A percentile compares a stretch with the other conserved stretches of the same genome.
phyloP scores from a whole-genome alignment of 1,284 basidiomycete species.

The Microbotryum intermedium region DNA sequence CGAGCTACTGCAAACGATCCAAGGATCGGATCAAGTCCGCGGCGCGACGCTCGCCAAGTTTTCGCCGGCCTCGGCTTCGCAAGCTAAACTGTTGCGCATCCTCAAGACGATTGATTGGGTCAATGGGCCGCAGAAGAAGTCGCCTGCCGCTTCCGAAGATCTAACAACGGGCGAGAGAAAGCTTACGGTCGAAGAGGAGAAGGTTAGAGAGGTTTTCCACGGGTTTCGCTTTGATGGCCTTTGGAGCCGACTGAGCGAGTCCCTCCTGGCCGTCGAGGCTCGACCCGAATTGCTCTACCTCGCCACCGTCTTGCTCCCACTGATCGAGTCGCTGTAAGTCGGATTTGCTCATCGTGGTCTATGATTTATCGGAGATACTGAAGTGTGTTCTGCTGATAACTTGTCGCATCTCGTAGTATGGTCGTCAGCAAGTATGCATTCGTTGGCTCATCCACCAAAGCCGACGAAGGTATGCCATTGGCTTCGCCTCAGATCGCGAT shows the following conservation, averaged over 20 bases:
- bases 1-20: slow-evolving; percentile 58
- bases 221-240: slow-evolving; percentile 76
- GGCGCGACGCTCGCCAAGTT: slow-evolving; percentile 66
- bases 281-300: slow-evolving; percentile 73
- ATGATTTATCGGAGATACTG: neutral
- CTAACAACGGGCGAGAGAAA: slow-evolving; percentile 28
- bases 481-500: neutral
- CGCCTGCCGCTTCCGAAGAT: slow-evolving; percentile 4
- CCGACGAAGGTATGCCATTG: slow-evolving; percentile 37
- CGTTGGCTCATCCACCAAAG: slow-evolving; percentile 44
- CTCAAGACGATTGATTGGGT: slow-evolving; percentile 76
- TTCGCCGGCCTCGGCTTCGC: slow-evolving; percentile 79
- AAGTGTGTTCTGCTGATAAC: neutral
- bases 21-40: slow-evolving; percentile 51
- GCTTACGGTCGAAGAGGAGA: slow-evolving; percentile 55
- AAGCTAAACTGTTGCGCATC: slow-evolving; percentile 84
- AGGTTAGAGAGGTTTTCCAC: slow-evolving; percentile 70
- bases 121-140: neutral
- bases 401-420: slow-evolving; percentile 7
- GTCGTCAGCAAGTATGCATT: slow-evolving; percentile 16
- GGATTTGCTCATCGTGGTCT: neutral
- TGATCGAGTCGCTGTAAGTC: slow-evolving; percentile 89
- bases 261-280: slow-evolving; percentile 70
- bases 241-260: slow-evolving; percentile 78
- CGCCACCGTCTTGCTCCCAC: slow-evolving; percentile 76